Percentiles rank a stretch among this genome's conserved stretches.
phyloP scores from a whole-genome alignment of 1,284 basidiomycete species.

The Moniliella sp. region DNA sequence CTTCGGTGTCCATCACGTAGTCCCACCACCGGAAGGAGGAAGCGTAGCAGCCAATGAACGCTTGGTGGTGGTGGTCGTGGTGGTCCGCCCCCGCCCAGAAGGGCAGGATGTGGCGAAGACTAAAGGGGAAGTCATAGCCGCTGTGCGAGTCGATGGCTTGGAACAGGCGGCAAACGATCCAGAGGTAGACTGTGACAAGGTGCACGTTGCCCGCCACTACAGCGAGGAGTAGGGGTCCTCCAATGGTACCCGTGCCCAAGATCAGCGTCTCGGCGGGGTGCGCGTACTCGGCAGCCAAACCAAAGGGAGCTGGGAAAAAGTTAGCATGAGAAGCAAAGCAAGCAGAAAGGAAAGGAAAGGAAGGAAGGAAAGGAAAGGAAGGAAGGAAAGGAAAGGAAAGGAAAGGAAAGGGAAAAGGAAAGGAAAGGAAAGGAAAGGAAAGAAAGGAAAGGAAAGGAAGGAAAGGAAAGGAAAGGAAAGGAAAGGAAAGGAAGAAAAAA shows the following conservation, averaged over 20 bases:
- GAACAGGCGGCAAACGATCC: slow-evolving; percentile 80
- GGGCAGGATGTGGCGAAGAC: slow-evolving; percentile 73
- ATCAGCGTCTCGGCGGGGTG: slow-evolving; percentile 84
- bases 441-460: too few species aligned
- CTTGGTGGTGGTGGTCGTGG: neutral
- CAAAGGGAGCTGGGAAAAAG: slow-evolving; percentile 52
- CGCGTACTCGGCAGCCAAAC: slow-evolving; percentile 87
- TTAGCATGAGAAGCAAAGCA: too few species aligned
- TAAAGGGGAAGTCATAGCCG: slow-evolving; percentile 56
- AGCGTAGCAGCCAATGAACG: slow-evolving; percentile 41
- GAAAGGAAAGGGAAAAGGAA: too few species aligned
- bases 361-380: too few species aligned
- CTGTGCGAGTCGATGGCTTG: slow-evolving; percentile 93
- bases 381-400: too few species aligned
- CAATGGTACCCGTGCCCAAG: slow-evolving; percentile 64
- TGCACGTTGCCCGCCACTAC: slow-evolving; percentile 43
- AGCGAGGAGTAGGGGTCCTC: slow-evolving; percentile 65
- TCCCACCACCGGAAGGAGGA: slow-evolving; percentile 86
- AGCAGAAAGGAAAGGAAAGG: too few species aligned
- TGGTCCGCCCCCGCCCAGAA: slow-evolving; percentile 41
- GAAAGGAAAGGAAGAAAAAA: too few species aligned
- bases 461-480: too few species aligned
- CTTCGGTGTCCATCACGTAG: slow-evolving; percentile 59
- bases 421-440: too few species aligned
- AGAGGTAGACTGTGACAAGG: slow-evolving; percentile 76